These are phyloP conservation scores for Colletotrichum sansevieriae DNA, from an alignment of 2,329 filamentous ascomycete genomes.

Conservation along the genomic window DNA sequence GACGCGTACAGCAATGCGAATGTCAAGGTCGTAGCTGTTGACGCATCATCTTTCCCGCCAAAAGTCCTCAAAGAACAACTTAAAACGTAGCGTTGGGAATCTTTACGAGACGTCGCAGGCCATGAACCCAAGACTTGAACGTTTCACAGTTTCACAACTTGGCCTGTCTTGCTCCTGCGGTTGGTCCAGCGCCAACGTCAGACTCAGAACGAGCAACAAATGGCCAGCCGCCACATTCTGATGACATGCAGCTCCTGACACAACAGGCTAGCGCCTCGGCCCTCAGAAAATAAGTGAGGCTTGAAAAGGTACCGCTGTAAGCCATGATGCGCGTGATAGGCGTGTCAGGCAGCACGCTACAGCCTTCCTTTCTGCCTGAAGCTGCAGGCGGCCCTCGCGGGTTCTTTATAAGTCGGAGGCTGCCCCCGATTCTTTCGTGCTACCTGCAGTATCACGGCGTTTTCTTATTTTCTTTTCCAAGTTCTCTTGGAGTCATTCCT, in stretches of 20 bases:
- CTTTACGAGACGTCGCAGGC: too few relatives aligned
- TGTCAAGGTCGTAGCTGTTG: too few relatives aligned
- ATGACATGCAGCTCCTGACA: constrained; percentile 9
- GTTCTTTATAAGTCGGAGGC: background rate
- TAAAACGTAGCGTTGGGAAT: too few relatives aligned
- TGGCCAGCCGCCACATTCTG: constrained; percentile 21
- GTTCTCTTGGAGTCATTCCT: too few relatives aligned
- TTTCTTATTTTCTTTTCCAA: background rate
- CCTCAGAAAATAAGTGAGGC: constrained; percentile 7
- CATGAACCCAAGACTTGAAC: background rate
- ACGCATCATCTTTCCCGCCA: too few relatives aligned
- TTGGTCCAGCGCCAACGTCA: constrained; percentile 14
- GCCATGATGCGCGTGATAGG: background rate
- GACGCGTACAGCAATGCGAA: too few relatives aligned
- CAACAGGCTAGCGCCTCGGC: constrained; percentile 8
- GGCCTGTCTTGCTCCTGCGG: background rate
- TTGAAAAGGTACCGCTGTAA: constrained; percentile 1
- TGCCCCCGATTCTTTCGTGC: background rate
- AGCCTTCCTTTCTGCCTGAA: constrained; percentile 13
- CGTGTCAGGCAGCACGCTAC: constrained; percentile 7
- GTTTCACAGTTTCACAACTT: constrained; percentile 2
- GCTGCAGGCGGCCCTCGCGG: constrained; percentile 11
- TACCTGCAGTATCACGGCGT: background rate
- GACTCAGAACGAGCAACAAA: constrained; percentile 13
- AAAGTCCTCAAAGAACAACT: too few relatives aligned